These are phyloP conservation scores for Vachellia collinsii DNA, from an alignment of 306 rosid species.

Conservation along the genomic window DNA sequence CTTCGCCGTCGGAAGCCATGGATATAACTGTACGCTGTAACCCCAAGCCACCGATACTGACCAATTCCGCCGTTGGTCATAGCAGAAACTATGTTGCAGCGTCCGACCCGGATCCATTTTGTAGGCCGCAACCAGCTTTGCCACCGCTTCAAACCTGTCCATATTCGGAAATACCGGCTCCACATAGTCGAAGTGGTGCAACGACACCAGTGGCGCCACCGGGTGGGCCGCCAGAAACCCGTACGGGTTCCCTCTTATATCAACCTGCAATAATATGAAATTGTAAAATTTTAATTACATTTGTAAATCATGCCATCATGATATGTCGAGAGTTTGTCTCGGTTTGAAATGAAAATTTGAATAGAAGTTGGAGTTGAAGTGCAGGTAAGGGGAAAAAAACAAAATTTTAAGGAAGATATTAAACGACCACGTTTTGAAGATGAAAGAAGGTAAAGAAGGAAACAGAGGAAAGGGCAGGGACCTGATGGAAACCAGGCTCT, in stretches of 20 bases:
- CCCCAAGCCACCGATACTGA: constrained; percentile 81
- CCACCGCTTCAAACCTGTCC: constrained; percentile 38
- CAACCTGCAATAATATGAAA: constrained; percentile 45
- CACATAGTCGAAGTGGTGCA: constrained; percentile 74
- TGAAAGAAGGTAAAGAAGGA: background rate
- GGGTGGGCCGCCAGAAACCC: constrained; percentile 81
- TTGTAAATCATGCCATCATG: background rate
- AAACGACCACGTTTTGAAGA: background rate
- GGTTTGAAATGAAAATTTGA: background rate
- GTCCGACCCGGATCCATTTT: constrained; percentile 65
- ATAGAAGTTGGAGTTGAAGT: background rate
- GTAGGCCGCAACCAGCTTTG: constrained; percentile 23
- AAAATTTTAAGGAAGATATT: background rate
- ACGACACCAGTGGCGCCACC: constrained; percentile 67
- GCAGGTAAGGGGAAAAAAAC: background rate
- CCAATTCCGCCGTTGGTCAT: constrained; percentile 66
- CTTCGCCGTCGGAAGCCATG: constrained; percentile 48
- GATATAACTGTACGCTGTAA: constrained; percentile 60
- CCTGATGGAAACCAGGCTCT: constrained; percentile 85
- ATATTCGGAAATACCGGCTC: constrained; percentile 56
- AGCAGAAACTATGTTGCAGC: constrained; percentile 58
- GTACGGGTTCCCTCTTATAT: constrained; percentile 63
- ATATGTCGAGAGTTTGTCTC: background rate
- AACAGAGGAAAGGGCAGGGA: constrained; percentile 1
- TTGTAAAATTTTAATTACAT: background rate